Evolutionary conservation across 495 filamentous ascomycete species (phyloP).

Genomic region (Penicillium daleae): DNA sequence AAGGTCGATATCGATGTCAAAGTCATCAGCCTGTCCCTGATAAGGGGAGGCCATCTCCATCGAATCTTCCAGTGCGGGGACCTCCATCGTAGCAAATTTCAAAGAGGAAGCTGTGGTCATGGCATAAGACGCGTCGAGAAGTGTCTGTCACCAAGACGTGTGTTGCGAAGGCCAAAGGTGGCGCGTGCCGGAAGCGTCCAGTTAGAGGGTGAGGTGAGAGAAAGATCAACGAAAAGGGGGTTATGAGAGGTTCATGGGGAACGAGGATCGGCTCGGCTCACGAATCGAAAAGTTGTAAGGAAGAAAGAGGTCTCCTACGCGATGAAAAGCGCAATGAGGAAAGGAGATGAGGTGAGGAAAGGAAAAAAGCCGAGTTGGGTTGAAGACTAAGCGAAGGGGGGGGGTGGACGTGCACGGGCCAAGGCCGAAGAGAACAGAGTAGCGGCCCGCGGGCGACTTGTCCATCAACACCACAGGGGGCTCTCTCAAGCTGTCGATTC

Average conservation of each 20-base stretch:
- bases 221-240: not conserved
- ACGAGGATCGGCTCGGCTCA: not conserved
- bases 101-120: conserved; percentile 46
- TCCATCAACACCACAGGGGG: conserved; percentile 35
- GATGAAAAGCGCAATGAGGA: conserved; percentile 21
- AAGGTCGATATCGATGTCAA: conserved; percentile 76
- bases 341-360: conserved; percentile 16
- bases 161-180: conserved; percentile 31
- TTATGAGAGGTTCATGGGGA: not conserved
- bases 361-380: conserved; percentile 17
- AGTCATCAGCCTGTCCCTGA: conserved; percentile 61
- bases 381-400: conserved; percentile 48
- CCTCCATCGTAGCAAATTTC: conserved; percentile 44
- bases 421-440: conserved; percentile 53
- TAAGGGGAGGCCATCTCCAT: conserved; percentile 62
- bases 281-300: not conserved
- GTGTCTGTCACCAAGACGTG: conserved; percentile 21
- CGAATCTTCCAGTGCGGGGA: conserved; percentile 45
- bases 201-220: conserved; percentile 2
- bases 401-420: conserved; percentile 43
- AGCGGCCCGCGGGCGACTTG: conserved; percentile 38
- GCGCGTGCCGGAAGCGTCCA: conserved; percentile 8
- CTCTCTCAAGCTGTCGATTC: conserved; percentile 12
- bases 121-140: conserved; percentile 30
- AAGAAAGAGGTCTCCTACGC: not conserved